Evolutionary conservation across 306 rosid genomes (phyloP).

Genomic region (Vigna radiata): DNA sequence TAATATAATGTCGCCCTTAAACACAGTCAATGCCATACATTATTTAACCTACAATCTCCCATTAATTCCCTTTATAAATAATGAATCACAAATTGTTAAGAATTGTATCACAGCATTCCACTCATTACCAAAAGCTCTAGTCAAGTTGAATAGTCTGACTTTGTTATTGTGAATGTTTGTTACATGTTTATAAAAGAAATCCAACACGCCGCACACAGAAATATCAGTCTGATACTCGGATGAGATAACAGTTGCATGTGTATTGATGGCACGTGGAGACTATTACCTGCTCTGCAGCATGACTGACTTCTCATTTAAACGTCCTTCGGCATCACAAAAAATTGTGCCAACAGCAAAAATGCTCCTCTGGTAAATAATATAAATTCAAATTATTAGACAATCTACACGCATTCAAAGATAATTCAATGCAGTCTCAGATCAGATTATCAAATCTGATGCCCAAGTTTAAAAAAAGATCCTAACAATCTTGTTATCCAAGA

Average conservation of each 20-base stretch:
- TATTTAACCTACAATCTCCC: slow-evolving; percentile 6
- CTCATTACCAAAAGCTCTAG: slow-evolving; percentile 6
- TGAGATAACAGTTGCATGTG: too few species aligned
- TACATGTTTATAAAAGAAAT: too few species aligned
- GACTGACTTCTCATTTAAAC: slow-evolving; percentile 83
- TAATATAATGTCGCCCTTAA: slow-evolving; percentile 1
- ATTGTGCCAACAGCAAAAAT: slow-evolving; percentile 88
- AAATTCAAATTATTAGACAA: slow-evolving; percentile 40
- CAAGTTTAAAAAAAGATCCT: slow-evolving; percentile 30
- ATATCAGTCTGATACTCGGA: too few species aligned
- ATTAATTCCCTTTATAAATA: slow-evolving; percentile 18
- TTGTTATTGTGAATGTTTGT: too few species aligned
- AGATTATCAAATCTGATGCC: slow-evolving; percentile 36
- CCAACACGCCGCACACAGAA: too few species aligned
- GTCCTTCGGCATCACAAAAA: slow-evolving; percentile 93
- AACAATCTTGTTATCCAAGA: slow-evolving; percentile 19
- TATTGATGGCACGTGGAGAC: too few species aligned
- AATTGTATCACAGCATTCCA: slow-evolving; percentile 18
- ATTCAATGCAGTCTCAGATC: slow-evolving; percentile 20
- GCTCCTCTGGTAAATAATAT: slow-evolving; percentile 72
- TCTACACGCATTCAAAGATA: not conserved
- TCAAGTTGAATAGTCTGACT: slow-evolving; percentile 16
- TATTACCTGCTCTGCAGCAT: slow-evolving; percentile 90
- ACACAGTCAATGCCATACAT: slow-evolving; percentile 36
- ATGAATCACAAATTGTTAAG: slow-evolving; percentile 26